phyloP scores from a whole-genome alignment of 306 rosid species.

The Vigna nakashimae region DNA sequence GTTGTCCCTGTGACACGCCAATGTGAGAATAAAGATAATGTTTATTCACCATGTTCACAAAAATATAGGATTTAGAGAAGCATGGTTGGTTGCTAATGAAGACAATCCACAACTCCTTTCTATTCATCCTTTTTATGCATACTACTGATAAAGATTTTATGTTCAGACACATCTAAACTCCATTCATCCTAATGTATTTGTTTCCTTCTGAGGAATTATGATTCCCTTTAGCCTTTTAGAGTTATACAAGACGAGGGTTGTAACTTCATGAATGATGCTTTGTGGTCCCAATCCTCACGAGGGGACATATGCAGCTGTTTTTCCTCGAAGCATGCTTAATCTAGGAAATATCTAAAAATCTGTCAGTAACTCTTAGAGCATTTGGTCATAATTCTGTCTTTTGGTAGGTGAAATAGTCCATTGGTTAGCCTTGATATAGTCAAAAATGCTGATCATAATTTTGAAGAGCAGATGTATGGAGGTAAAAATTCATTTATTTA shows the following conservation, averaged over 20 bases:
- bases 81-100: neutral
- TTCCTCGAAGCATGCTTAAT: neutral
- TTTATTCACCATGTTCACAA: neutral
- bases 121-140: too few relatives aligned
- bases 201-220: neutral
- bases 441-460: neutral
- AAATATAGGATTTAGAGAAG: neutral
- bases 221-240: constrained; percentile 27
- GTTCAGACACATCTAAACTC: neutral
- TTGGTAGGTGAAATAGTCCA: neutral
- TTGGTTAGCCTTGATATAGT: neutral
- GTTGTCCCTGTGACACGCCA: neutral
- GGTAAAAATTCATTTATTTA: constrained; percentile 26
- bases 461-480: neutral
- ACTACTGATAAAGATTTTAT: neutral
- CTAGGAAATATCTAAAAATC: neutral
- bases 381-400: neutral
- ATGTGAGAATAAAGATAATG: neutral
- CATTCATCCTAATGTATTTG: constrained; percentile 17
- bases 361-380: neutral
- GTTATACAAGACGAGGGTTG: neutral
- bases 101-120: neutral
- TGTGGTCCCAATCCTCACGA: neutral
- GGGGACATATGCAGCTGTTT: neutral
- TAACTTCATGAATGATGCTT: constrained; percentile 1